Evolutionary conservation across 2,329 filamentous ascomycete genomes (phyloP).

Genomic region (Bisporella sp.): DNA sequence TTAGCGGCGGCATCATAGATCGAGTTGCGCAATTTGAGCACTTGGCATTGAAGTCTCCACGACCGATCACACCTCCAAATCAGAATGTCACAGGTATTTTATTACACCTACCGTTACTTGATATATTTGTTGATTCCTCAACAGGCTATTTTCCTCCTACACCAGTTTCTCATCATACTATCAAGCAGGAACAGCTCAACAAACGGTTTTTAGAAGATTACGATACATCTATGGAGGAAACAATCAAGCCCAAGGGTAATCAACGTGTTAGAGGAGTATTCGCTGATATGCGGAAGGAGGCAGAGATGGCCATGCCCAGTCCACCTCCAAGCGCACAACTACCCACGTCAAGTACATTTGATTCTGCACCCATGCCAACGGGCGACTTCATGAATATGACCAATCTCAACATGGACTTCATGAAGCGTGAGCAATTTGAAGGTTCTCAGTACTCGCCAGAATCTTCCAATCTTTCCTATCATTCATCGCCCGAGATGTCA

Average conservation of each 20-base stretch:
- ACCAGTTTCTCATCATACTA: slow-evolving; percentile 46
- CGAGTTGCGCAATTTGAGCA: slow-evolving; percentile 53
- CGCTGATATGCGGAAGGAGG: slow-evolving; percentile 50
- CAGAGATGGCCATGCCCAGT: slow-evolving; percentile 48
- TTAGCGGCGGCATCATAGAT: slow-evolving; percentile 56
- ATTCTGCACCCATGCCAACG: slow-evolving; percentile 48
- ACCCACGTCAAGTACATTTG: slow-evolving; percentile 36
- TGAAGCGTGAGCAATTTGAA: slow-evolving; percentile 25
- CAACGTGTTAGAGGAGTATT: slow-evolving; percentile 45
- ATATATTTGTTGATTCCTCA: slow-evolving; percentile 9
- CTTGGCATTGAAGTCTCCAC: slow-evolving; percentile 37
- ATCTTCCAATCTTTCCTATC: slow-evolving; percentile 37
- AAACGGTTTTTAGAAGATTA: slow-evolving; percentile 54
- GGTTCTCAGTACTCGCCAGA: slow-evolving; percentile 20
- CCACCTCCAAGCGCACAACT: slow-evolving; percentile 47
- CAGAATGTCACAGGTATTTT: slow-evolving; percentile 53
- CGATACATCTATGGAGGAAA: slow-evolving; percentile 61
- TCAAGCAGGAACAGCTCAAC: slow-evolving; percentile 24
- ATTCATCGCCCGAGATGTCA: slow-evolving; percentile 44
- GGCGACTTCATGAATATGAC: slow-evolving; percentile 48
- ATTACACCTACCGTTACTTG: neutral
- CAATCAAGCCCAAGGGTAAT: slow-evolving; percentile 49
- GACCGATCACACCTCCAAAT: slow-evolving; percentile 55
- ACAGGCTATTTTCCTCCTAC: slow-evolving; percentile 61
- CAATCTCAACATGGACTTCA: slow-evolving; percentile 38